These are phyloP conservation scores for Kalmusia sp. DNA, from an alignment of 2,329 filamentous ascomycete species.

Conservation along the genomic window DNA sequence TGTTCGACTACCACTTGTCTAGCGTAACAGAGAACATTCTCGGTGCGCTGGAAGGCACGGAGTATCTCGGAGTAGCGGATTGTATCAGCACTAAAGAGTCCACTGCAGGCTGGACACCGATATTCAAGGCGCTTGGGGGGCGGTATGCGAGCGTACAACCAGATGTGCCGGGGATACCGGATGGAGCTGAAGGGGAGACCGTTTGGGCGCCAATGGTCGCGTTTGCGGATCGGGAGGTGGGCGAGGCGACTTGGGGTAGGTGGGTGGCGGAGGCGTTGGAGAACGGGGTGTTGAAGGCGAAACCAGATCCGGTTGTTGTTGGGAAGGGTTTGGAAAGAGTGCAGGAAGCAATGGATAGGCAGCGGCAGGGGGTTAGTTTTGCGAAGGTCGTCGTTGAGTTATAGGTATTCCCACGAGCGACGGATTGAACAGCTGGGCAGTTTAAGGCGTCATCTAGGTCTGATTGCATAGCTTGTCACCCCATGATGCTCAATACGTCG, in stretches of 20 bases:
- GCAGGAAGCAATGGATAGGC: slow-evolving; percentile 34
- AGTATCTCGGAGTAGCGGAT: slow-evolving; percentile 54
- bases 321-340: slow-evolving; percentile 35
- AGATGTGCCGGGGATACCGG: slow-evolving; percentile 24
- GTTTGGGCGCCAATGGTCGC: slow-evolving; percentile 32
- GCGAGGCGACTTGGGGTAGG: slow-evolving; percentile 39
- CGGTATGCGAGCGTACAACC: slow-evolving; percentile 36
- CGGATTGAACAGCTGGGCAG: no score
- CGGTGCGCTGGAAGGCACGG: slow-evolving; percentile 48
- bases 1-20: slow-evolving; percentile 42
- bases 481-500: no score
- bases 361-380: slow-evolving; percentile 42
- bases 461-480: no score
- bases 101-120: slow-evolving; percentile 29
- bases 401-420: no score
- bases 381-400: slow-evolving; percentile 41
- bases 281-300: slow-evolving; percentile 37
- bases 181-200: slow-evolving; percentile 31
- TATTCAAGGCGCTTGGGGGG: slow-evolving; percentile 39
- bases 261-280: slow-evolving; percentile 42
- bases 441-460: no score
- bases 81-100: slow-evolving; percentile 35
- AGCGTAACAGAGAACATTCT: slow-evolving; percentile 48
- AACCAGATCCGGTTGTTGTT: slow-evolving; percentile 38
- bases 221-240: slow-evolving; percentile 31